Evolutionary conservation across 2,329 filamentous ascomycete species (phyloP).

Genomic region (Colletotrichum karsti): DNA sequence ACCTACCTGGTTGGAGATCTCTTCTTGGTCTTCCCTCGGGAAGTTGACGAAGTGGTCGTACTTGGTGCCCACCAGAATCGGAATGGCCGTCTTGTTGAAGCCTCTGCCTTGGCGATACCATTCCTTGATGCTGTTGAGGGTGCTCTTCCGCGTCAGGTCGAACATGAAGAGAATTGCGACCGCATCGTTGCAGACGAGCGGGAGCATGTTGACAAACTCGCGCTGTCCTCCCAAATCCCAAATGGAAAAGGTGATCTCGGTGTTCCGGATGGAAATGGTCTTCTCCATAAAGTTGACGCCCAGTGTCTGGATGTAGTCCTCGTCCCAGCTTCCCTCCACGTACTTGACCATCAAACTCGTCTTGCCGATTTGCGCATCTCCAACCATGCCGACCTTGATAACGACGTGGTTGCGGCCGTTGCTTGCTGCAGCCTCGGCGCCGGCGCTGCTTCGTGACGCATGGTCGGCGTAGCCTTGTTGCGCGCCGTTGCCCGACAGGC

Average conservation of each 20-base stretch:
- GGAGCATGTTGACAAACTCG: slow-evolving; percentile 99
- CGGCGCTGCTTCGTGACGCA: slow-evolving; percentile 48
- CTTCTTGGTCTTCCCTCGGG: slow-evolving; percentile 94
- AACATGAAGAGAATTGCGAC: slow-evolving; percentile 99
- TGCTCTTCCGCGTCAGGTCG: slow-evolving; percentile 96
- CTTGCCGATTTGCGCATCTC: slow-evolving; percentile 98
- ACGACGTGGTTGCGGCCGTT: slow-evolving; percentile 80
- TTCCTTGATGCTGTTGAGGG: slow-evolving; percentile 98
- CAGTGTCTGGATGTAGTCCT: slow-evolving; percentile 98
- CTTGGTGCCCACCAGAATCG: slow-evolving; percentile 95
- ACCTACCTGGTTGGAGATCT: slow-evolving; percentile 92
- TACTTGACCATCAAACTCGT: slow-evolving; percentile 99
- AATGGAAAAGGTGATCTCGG: slow-evolving; percentile 99
- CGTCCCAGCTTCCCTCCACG: slow-evolving; percentile 98
- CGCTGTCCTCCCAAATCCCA: slow-evolving; percentile 98
- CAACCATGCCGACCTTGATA: slow-evolving; percentile 99
- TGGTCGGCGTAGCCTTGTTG: slow-evolving; percentile 54
- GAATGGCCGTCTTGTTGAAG: slow-evolving; percentile 99
- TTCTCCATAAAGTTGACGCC: slow-evolving; percentile 99
- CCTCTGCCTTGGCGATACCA: slow-evolving; percentile 98
- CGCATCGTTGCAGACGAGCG: slow-evolving; percentile 98
- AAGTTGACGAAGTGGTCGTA: slow-evolving; percentile 99
- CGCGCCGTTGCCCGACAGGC: slow-evolving; percentile 54
- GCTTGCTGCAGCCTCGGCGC: slow-evolving; percentile 39
- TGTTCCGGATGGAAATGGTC: slow-evolving; percentile 98